Evolutionary conservation across 495 filamentous ascomycete species (phyloP).

Genomic region (Astrothelium subdiscretum): DNA sequence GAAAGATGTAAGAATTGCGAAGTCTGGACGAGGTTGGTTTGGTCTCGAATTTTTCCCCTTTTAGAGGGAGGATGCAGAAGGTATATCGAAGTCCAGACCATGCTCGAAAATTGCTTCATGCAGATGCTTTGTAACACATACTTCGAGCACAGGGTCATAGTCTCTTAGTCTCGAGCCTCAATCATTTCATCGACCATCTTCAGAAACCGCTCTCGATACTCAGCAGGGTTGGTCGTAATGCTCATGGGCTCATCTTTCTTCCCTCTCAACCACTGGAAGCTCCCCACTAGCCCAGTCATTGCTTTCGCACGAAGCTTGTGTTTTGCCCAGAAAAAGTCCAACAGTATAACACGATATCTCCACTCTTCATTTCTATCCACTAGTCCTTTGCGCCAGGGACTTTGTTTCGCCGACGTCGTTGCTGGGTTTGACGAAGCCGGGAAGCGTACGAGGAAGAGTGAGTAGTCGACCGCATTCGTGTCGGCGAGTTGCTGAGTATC

Average conservation of each 20-base stretch:
- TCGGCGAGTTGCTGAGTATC: slow-evolving; percentile 50
- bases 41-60: not conserved
- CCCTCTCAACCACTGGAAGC: slow-evolving; percentile 42
- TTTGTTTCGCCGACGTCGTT: slow-evolving; percentile 17
- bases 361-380: slow-evolving; percentile 47
- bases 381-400: slow-evolving; percentile 46
- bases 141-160: not conserved
- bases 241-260: slow-evolving; percentile 52
- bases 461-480: slow-evolving; percentile 57
- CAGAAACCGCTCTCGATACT: slow-evolving; percentile 55
- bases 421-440: slow-evolving; percentile 22
- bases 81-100: too few species aligned
- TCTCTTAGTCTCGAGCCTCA: slow-evolving; percentile 21
- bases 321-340: slow-evolving; percentile 65
- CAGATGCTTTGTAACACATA: too few species aligned
- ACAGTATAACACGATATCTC: slow-evolving; percentile 47
- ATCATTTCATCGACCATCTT: slow-evolving; percentile 47
- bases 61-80: too few species aligned
- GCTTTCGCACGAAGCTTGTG: slow-evolving; percentile 50
- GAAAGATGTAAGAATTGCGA: too few species aligned
- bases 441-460: slow-evolving; percentile 51
- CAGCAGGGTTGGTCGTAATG: slow-evolving; percentile 53
- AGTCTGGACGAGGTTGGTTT: too few species aligned
- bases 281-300: slow-evolving; percentile 48
- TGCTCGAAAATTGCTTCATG: too few species aligned